Evolutionary conservation across 2,329 filamentous ascomycete genomes (phyloP).

Genomic region (Cytospora schulzeri): DNA sequence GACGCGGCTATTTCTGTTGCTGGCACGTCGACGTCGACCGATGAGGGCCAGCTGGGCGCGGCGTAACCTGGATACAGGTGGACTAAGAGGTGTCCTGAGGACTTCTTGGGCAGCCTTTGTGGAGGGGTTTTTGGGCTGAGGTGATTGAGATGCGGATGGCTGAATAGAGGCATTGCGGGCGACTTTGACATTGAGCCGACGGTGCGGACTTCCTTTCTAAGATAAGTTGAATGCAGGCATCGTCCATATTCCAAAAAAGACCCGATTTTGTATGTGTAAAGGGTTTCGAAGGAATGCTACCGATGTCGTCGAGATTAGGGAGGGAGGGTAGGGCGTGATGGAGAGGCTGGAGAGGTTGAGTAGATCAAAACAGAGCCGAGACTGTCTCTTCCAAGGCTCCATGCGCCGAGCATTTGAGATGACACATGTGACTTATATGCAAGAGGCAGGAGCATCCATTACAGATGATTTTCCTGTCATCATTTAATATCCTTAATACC

Average conservation of each 20-base stretch:
- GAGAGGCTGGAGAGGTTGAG: neutral
- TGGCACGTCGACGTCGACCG: slow-evolving; percentile 36
- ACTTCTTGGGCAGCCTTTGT: slow-evolving; percentile 37
- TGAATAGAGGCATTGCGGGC: slow-evolving; percentile 30
- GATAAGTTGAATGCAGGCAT: slow-evolving; percentile 48
- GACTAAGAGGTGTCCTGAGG: slow-evolving; percentile 37
- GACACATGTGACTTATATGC: neutral
- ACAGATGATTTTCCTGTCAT: slow-evolving; percentile 17
- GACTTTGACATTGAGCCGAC: slow-evolving; percentile 40
- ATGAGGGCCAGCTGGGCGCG: slow-evolving; percentile 42
- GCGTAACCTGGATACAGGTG: slow-evolving; percentile 36
- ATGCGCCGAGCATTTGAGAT: neutral
- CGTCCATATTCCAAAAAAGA: slow-evolving; percentile 43
- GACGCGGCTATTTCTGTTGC: slow-evolving; percentile 35
- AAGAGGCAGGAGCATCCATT: slow-evolving; percentile 22
- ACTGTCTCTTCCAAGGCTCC: slow-evolving; percentile 13
- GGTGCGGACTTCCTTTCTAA: slow-evolving; percentile 46
- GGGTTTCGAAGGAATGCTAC: slow-evolving; percentile 36
- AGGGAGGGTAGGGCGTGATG: slow-evolving; percentile 9
- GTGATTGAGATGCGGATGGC: slow-evolving; percentile 19
- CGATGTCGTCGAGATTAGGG: slow-evolving; percentile 20
- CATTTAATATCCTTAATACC: slow-evolving; percentile 75
- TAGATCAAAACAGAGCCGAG: neutral
- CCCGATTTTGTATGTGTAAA: slow-evolving; percentile 16
- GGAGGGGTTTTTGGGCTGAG: slow-evolving; percentile 29